A percentile compares a stretch with the other conserved stretches of the same genome.
phyloP scores from a whole-genome alignment of 352 stramenopile genomes.

The Phytophthora hibernalis region DNA sequence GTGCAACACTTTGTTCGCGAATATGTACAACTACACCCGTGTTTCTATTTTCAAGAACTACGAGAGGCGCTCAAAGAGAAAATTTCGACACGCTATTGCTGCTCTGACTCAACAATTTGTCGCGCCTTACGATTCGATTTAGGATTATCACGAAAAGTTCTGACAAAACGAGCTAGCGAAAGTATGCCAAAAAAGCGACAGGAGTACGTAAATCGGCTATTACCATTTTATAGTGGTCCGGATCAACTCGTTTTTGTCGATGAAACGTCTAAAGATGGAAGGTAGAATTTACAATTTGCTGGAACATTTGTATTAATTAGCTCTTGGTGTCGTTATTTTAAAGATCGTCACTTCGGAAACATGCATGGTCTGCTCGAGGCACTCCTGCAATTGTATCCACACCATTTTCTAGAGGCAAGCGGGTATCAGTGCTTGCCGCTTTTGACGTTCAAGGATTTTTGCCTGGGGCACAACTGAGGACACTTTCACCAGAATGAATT shows the following conservation, averaged over 20 bases:
- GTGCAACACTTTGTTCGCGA: too few relatives aligned
- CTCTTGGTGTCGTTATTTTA: background rate
- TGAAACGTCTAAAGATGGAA: too few relatives aligned
- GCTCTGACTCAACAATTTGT: too few relatives aligned
- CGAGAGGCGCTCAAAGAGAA: too few relatives aligned
- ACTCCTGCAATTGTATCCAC: background rate
- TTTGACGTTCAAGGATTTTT: conserved; percentile 1
- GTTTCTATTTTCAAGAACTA: too few relatives aligned
- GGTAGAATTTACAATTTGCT: too few relatives aligned
- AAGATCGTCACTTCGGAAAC: background rate
- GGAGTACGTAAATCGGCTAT: background rate
- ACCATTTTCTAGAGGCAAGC: background rate
- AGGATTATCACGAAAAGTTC: conserved; percentile 1
- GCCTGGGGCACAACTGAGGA: background rate
- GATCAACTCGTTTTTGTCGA: too few relatives aligned
- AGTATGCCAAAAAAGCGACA: conserved; percentile 1
- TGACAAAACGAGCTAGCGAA: too few relatives aligned
- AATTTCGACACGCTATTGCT: too few relatives aligned
- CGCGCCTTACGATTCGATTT: too few relatives aligned
- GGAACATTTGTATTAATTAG: too few relatives aligned
- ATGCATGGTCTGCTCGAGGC: background rate
- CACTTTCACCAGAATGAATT: background rate
- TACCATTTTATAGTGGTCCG: background rate
- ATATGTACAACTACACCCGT: too few relatives aligned
- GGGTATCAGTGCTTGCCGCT: background rate